Evolutionary conservation across 2,329 filamentous ascomycete species (phyloP).

Genomic region (Aureobasidium sp.): DNA sequence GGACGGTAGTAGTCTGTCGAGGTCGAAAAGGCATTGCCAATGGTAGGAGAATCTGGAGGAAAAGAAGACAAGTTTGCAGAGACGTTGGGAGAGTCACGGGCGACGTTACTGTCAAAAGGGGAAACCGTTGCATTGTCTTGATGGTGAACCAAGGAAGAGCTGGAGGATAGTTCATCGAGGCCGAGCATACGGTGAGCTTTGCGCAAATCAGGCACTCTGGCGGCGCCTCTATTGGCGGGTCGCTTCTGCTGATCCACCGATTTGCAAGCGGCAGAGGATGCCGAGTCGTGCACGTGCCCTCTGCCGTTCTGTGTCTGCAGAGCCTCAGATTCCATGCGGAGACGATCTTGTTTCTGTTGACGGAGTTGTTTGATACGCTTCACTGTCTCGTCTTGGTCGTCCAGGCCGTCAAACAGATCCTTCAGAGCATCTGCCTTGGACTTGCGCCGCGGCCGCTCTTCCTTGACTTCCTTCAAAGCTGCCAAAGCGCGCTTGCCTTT

Average conservation of each 20-base stretch:
- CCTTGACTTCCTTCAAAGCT: conserved; percentile 21
- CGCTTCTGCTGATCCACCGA: neutral
- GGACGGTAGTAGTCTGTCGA: conserved; percentile 9
- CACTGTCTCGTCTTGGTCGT: conserved; percentile 46
- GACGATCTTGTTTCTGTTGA: conserved; percentile 50
- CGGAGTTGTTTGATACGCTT: conserved; percentile 53
- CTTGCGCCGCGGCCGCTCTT: conserved; percentile 19
- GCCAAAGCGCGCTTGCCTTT: conserved; percentile 20
- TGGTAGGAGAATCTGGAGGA: conserved; percentile 13
- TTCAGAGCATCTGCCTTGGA: conserved; percentile 23
- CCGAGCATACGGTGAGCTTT: conserved; percentile 39
- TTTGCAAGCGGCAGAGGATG: neutral
- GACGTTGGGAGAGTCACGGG: conserved; percentile 11
- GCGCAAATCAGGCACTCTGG: conserved; percentile 20
- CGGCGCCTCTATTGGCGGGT: conserved; percentile 15
- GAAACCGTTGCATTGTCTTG: conserved; percentile 8
- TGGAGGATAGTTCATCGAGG: conserved; percentile 25
- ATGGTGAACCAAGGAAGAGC: neutral
- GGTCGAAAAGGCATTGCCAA: conserved; percentile 8
- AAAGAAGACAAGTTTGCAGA: conserved; percentile 12
- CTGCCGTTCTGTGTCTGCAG: conserved; percentile 1
- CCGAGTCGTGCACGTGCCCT: conserved; percentile 7
- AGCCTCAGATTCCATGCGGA: conserved; percentile 28
- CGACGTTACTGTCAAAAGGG: neutral
- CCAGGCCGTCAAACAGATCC: conserved; percentile 26